Evolutionary conservation across 2,329 filamentous ascomycete genomes (phyloP), one percentile per base, ranked within the genome.

Genomic region (Didymella exigua): DNA sequence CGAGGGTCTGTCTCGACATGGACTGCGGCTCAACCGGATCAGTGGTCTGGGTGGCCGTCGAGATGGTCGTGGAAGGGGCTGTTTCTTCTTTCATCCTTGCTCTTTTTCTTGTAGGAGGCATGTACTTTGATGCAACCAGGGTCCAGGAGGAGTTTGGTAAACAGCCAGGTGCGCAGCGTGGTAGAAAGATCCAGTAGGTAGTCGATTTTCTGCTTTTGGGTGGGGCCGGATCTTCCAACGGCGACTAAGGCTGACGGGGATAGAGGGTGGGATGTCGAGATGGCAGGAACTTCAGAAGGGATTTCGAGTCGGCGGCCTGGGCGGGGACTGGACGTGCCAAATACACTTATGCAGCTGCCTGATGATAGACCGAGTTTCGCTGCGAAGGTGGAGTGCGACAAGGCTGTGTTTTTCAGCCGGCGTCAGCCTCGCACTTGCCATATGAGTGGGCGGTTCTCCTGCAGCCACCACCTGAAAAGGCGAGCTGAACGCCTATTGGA

Each of bases 391-490:
- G 62, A 66, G 65, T 63, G 69, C 66, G 66, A 69, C 72, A 69
- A 73, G 70, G 70, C 70, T 72, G 71, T 67, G 67, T 67, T 66
- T 66, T 52, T 56, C 54, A 53, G 54, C 61, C 68, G 64, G 61
- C 69, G 67, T 72, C 70, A 75, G 72, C 72, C 72, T 75, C 68
- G 70, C 68, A 71, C 66, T 65, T 69, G 61, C 65, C 68, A 67
- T 72, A 59, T 69, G 67, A 73, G 68, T 71, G 71, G 71, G 65
- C 66, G 62, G 67, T 64, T 62, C 59, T 61, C 33, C 63, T 72
- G 70, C 69, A 72, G 69, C 69, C 68, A 70, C 70, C 59, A 66
- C 65, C 67, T 69, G 65, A 71, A 69, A 56, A 63, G 64, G 70
- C 66, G 60, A 66, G 68, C 67, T 70, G 69, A 61, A 58, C 56